phyloP scores from a whole-genome alignment of 2,329 filamentous ascomycete species.

The Aspergillus niger region DNA sequence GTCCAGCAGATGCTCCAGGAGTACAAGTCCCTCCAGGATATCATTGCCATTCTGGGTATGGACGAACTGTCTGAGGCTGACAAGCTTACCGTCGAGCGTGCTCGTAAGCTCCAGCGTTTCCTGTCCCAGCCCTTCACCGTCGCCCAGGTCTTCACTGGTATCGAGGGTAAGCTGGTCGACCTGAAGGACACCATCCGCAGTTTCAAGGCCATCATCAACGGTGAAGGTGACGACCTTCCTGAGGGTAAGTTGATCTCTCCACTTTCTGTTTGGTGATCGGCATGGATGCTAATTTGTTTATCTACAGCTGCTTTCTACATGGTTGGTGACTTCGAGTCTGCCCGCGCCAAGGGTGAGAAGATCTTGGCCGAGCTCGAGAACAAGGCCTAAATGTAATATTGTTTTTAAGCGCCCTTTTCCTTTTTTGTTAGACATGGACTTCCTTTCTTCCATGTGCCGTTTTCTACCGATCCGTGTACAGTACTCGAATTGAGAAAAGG shows the following conservation, averaged over 20 bases:
- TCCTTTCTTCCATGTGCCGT: slow-evolving; percentile 37
- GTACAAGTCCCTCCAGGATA: slow-evolving; percentile 99
- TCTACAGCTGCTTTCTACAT: slow-evolving; percentile 78
- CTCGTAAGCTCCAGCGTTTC: slow-evolving; percentile 99
- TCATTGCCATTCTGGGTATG: slow-evolving; percentile 99
- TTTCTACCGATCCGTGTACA: slow-evolving; percentile 45
- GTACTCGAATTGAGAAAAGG: slow-evolving; percentile 43
- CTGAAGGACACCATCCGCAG: slow-evolving; percentile 97
- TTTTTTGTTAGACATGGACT: slow-evolving; percentile 34
- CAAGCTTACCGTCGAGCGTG: slow-evolving; percentile 99
- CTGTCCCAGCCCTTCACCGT: slow-evolving; percentile 98
- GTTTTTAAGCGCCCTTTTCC: slow-evolving; percentile 42
- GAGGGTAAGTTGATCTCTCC: slow-evolving; percentile 65
- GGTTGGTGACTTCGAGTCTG: slow-evolving; percentile 94
- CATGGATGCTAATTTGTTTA: slow-evolving; percentile 27
- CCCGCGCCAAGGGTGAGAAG: slow-evolving; percentile 98
- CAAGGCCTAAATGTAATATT: slow-evolving; percentile 49
- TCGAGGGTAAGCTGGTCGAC: slow-evolving; percentile 95
- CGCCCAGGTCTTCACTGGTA: slow-evolving; percentile 70
- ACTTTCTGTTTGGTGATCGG: background rate
- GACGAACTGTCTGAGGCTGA: slow-evolving; percentile 98
- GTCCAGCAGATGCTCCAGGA: slow-evolving; percentile 99
- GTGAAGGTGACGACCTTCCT: slow-evolving; percentile 93
- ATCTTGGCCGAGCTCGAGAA: slow-evolving; percentile 91
- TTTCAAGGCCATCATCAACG: slow-evolving; percentile 95